Evolutionary conservation across 352 stramenopile species (phyloP), one percentile per base, ranked within the genome.

Genomic region (Pythium folliculosum): DNA sequence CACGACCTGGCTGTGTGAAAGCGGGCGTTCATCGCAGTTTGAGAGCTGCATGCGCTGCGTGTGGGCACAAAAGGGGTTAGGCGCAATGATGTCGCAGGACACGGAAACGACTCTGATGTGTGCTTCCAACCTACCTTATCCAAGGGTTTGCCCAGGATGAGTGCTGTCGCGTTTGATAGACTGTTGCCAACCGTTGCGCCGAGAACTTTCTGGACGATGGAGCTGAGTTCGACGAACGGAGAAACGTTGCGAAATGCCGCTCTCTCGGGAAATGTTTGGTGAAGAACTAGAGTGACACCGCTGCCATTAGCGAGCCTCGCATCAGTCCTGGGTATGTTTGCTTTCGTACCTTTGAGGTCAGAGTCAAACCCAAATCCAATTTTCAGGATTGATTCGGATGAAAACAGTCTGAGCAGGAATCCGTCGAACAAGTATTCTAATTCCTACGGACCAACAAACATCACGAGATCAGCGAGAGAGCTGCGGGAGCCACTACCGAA

Each of bases 331-430:
- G 27, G 27, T 32, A 5, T 32, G 27, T 21, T 27, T 32, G 37
- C 12, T 57, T 40, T 12, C 54, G 43, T 67, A 88, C 82, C 80
- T 86, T 82, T 86, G 47, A 91, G 67, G 47, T 91, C 82, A 1
- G 82, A 86, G 22, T 86, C 74, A 55, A 91, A 91, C 21, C 78
- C 78, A 65, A 91, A 91, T 5, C 82, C 81, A 14, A 89, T 43
- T 64, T 89, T 89, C n/a, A 91, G 44, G 45, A 77, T 67, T 16
- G 48, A 17, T 1, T 50, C 30, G 6, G 69, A 86, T 12, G 58
- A 70, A 16, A 91, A 76, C 16, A 91, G 62, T 0, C 25, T 47
- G 6, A 47, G n/a, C 4, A 89, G 54, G 43, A 89, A 86, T 3
- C 21, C 49, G 21, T 88, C 71, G 32, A 91, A 86, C 14, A 91